Evolutionary conservation across 2,329 filamentous ascomycete species (phyloP), one percentile per base, ranked within the genome.

Genomic region (Aspergillus intermedius): DNA sequence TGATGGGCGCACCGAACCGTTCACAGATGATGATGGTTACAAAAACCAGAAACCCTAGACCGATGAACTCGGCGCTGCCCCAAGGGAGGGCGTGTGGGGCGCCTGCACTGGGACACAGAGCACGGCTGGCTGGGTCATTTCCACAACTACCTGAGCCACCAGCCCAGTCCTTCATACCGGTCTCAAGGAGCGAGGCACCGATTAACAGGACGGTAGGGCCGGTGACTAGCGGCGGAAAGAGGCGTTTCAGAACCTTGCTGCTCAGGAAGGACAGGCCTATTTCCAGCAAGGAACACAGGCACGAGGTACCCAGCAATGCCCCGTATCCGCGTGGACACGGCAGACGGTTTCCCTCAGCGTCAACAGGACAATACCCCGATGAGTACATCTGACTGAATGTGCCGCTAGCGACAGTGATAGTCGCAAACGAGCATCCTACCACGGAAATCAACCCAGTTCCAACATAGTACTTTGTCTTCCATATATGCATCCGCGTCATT

Each of bases 211-310:
- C 79, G 0, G 83, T 82, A 2, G 81, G 82, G 2, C 83, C 84
- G 1, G 84, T 87, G 41, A 87, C 82, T 8, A 86, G 71, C 3
- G 83, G 83, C 2, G 83, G 83, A 62, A 87, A 87, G 52, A 87
- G 73, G 52, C 74, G 77, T 57, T 82, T 79, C 28, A 86, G 69
- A 8, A 77, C 66, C 44, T 73, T 74, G 0, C 81, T 79, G 21
- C 81, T 79, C 46, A 81, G 79, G 68, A 87, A 86, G 4, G 79
- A 81, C 63, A 87, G 77, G 2, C 71, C 66, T 35, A 87, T 77
- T 74, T 86, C 82, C 28, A 86, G 73, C 46, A 74, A 54, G 0
- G 70, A 59, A 52, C 73, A 75, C n/a, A 74, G 56, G 51, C 61
- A 68, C 12, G 71, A 69, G 0, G 80, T 85, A 3, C 79, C 81